Conservation (phyloP, 2,329 filamentous ascomycete species). For the Colletotrichum chrysophilum region DNA sequence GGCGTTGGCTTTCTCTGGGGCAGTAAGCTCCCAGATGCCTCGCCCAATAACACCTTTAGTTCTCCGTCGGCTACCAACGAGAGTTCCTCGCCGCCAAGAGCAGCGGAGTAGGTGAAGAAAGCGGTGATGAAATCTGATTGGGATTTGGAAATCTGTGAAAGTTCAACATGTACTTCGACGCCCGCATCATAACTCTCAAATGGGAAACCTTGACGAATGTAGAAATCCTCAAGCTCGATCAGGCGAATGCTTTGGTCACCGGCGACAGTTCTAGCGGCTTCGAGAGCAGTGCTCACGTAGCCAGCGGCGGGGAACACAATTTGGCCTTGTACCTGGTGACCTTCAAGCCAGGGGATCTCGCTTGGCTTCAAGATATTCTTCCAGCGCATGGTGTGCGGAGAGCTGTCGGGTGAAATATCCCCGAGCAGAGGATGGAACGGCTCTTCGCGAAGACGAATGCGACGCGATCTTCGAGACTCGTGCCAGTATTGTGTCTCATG, state of each 20-base stretch:
- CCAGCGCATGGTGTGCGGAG: conserved; percentile 19
- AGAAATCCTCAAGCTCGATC: background rate
- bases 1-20: background rate
- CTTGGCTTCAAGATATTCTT: conserved; percentile 25
- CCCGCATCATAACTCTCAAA: background rate
- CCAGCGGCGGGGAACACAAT: conserved; percentile 44
- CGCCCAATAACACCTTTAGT: background rate
- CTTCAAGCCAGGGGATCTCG: conserved; percentile 41
- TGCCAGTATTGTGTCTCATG: background rate
- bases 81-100: background rate
- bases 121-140: background rate
- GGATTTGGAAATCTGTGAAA: background rate
- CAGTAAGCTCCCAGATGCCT: background rate
- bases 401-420: background rate
- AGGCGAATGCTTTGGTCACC: background rate
- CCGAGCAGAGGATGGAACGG: background rate
- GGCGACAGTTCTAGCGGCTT: conserved; percentile 15
- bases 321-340: conserved; percentile 38
- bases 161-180: background rate
- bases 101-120: background rate
- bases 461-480: background rate
- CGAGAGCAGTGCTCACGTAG: conserved; percentile 41
- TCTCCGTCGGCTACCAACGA: background rate
- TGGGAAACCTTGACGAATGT: background rate
- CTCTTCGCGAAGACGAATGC: background rate